phyloP scores from a whole-genome alignment of 805 yeast species.

The Zygosaccharomyces bailii region DNA sequence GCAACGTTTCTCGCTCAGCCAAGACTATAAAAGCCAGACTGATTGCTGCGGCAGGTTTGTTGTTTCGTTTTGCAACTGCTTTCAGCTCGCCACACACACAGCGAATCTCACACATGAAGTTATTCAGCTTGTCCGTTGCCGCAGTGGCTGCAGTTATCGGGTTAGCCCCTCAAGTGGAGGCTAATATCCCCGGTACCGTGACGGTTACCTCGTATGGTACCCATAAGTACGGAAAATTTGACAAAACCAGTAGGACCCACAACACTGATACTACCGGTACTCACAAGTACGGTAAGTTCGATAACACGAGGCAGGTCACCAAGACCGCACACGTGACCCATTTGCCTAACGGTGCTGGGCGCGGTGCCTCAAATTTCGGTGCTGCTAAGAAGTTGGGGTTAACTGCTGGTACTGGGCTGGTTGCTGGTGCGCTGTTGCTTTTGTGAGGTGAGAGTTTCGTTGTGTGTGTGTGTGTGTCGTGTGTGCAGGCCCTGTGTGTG shows the following conservation, averaged over 20 bases:
- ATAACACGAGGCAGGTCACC: constrained; percentile 37
- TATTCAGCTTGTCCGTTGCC: constrained; percentile 41
- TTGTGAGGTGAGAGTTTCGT: constrained; percentile 30
- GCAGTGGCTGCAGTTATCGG: constrained; percentile 39
- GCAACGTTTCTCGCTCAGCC: neutral
- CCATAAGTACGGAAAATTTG: constrained; percentile 54
- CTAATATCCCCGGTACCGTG: constrained; percentile 43
- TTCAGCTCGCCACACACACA: constrained; percentile 7
- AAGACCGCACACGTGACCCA: constrained; percentile 30
- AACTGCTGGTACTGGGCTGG: constrained; percentile 44
- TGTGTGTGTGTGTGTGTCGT: constrained; percentile 14
- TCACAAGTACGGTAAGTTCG: constrained; percentile 55
- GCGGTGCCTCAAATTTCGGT: constrained; percentile 22
- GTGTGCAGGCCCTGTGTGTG: constrained; percentile 6
- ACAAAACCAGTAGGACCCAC: constrained; percentile 35
- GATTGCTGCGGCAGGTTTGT: neutral
- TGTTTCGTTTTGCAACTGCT: neutral
- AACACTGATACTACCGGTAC: constrained; percentile 46
- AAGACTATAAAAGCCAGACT: neutral
- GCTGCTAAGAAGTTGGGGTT: constrained; percentile 31
- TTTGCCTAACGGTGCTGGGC: constrained; percentile 24
- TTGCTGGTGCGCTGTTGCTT: constrained; percentile 50
- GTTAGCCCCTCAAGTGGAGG: constrained; percentile 27
- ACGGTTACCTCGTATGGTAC: constrained; percentile 41
- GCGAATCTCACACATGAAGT: constrained; percentile 38